phyloP scores from a whole-genome alignment of 2,329 filamentous ascomycete species.

The Colletotrichum echinochloae region DNA sequence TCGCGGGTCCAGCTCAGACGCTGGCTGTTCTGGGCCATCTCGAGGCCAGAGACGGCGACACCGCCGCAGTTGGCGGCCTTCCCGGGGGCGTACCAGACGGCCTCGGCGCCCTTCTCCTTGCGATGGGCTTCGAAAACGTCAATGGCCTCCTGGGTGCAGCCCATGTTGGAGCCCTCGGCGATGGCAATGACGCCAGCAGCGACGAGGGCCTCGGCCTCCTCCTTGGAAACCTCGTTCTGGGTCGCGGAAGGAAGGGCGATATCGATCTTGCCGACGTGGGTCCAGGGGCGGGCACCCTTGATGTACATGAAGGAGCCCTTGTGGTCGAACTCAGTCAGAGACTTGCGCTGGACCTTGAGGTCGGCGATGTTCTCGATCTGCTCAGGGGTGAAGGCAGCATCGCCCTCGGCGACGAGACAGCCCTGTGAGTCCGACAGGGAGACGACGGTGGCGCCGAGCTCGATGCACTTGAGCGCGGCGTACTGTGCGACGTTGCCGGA shows the following conservation, averaged over 20 bases:
- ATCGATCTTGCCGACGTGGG: constrained; percentile 89
- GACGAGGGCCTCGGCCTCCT: constrained; percentile 88
- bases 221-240: constrained; percentile 95
- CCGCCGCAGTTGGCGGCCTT: constrained; percentile 98
- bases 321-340: constrained; percentile 78
- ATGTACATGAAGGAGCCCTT: constrained; percentile 84
- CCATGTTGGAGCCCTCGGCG: constrained; percentile 99
- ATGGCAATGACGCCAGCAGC: constrained; percentile 83
- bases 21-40: constrained; percentile 98
- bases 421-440: constrained; percentile 96
- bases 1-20: constrained; percentile 87
- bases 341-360: constrained; percentile 88
- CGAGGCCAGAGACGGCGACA: constrained; percentile 95
- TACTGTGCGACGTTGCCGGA: constrained; percentile 99
- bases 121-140: constrained; percentile 88
- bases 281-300: constrained; percentile 89
- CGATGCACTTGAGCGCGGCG: constrained; percentile 94
- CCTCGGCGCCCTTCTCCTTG: constrained; percentile 72
- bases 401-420: constrained; percentile 78
- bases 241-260: constrained; percentile 93
- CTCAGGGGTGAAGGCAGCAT: constrained; percentile 79
- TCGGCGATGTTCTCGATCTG: constrained; percentile 83
- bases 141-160: constrained; percentile 95
- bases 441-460: constrained; percentile 92
- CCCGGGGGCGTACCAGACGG: constrained; percentile 96